phyloP scores from a whole-genome alignment of 1,139 yeast genomes.

The Taiozyma sp. region DNA sequence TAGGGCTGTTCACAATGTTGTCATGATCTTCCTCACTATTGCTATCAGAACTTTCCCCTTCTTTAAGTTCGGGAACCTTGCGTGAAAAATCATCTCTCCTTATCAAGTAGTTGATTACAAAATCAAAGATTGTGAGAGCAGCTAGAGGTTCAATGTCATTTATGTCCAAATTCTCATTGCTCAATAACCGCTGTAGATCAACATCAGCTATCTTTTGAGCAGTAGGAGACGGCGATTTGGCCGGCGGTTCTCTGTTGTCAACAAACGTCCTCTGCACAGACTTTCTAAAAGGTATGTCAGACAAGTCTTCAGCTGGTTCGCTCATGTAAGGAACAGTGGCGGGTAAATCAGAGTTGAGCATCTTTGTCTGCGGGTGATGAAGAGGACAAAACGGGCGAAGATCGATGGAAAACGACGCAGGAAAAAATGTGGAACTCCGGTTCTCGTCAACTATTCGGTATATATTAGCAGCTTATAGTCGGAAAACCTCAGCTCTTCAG shows the following conservation, averaged over 20 bases:
- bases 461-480: not conserved
- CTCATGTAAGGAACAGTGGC: not conserved
- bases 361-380: not conserved
- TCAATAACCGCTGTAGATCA: constrained; percentile 5
- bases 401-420: not conserved
- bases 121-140: constrained; percentile 10
- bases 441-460: not conserved
- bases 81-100: not conserved
- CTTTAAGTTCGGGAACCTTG: not conserved
- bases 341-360: not conserved
- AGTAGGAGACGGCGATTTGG: constrained; percentile 4
- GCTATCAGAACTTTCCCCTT: not conserved
- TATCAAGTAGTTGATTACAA: constrained; percentile 4
- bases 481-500: not conserved
- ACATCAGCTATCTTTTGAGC: constrained; percentile 6
- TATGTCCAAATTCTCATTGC: not conserved
- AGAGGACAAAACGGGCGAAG: not conserved
- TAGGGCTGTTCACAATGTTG: not conserved
- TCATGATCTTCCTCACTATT: constrained; percentile 1
- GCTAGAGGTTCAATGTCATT: constrained; percentile 7
- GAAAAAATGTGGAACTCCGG: not conserved
- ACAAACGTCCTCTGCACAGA: constrained; percentile 3
- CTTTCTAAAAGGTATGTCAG: constrained; percentile 4
- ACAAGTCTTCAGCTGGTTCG: not conserved
- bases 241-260: not conserved